phyloP scores from a whole-genome alignment of 2,329 filamentous ascomycete genomes.

The Mycosphaerella sp. region DNA sequence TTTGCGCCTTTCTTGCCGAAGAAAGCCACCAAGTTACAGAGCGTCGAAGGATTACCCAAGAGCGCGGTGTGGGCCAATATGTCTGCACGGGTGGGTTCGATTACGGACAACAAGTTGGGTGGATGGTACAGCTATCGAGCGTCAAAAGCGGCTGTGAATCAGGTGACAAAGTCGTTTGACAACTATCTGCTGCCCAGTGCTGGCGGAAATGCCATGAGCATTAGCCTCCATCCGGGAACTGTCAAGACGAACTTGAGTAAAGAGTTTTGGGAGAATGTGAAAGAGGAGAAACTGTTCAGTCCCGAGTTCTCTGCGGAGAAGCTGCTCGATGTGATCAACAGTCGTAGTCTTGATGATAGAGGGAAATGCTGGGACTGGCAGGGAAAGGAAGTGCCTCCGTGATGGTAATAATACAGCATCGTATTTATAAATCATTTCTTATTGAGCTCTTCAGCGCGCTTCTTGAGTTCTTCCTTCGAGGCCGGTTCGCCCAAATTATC shows the following conservation, averaged over 20 bases:
- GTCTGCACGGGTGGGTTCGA: conserved; percentile 71
- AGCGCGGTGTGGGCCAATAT: conserved; percentile 63
- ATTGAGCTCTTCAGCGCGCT: conserved; percentile 47
- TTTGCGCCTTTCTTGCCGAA: conserved; percentile 63
- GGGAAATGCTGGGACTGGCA: conserved; percentile 66
- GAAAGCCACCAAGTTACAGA: conserved; percentile 42
- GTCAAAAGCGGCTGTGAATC: conserved; percentile 68
- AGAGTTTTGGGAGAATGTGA: conserved; percentile 64
- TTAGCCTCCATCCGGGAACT: conserved; percentile 74
- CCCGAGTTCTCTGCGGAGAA: conserved; percentile 60
- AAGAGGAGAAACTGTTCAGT: conserved; percentile 58
- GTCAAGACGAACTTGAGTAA: conserved; percentile 68
- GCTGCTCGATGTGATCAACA: conserved; percentile 54
- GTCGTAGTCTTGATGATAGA: conserved; percentile 46
- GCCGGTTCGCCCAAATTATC: conserved; percentile 42
- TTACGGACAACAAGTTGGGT: conserved; percentile 64
- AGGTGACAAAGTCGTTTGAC: conserved; percentile 65
- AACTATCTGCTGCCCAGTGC: conserved; percentile 54
- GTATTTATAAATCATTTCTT: conserved; percentile 37
- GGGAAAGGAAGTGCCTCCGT: conserved; percentile 57
- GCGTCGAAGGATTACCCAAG: conserved; percentile 39
- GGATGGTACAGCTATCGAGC: conserved; percentile 80
- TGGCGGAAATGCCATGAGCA: conserved; percentile 57
- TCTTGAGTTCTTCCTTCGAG: conserved; percentile 47
- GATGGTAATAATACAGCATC: conserved; percentile 5